Base-by-base conservation (phyloP, 345 rosid genomes). In the Abelmoschus esculentus region DNA sequence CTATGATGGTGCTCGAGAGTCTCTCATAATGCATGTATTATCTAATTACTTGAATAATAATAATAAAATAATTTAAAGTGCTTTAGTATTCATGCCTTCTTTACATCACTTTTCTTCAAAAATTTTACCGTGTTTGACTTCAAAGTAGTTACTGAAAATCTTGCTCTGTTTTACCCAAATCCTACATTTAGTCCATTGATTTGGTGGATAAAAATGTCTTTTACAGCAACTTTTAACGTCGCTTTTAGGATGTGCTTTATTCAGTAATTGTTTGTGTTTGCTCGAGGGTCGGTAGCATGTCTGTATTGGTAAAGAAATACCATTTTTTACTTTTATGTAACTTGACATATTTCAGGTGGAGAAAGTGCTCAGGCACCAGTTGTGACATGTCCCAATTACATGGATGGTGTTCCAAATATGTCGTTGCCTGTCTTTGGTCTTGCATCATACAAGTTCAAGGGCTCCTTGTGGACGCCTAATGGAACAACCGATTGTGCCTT, bases 401-500 rank as follows among this genome's bases (percentile, higher is more conserved):
- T 34, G 38, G 38, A 34, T 34, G 38, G 38, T 34, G 7, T 5
- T 34, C 38, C 38, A 5, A 34, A 34, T 7, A 34, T 34, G 38
- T 6, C 75, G 7, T 76, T 95, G 75, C 88, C 86, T 13, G 81
- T 83, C 22, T 86, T 86, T 67, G 96, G 92, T 67, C 92, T 95
- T n/a, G 96, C 96, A 31, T 86, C 96, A 28, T 90, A 90, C 75
- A 95, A 91, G 82, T 82, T 87, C 72, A 85, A 83, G 84, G 89
- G 89, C 18, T 85, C 96, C 52, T 79, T 91, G 73, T 90, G 99
- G 99, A 90, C 84, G 42, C 85, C 83, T 26, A 84, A 70, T 26
- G 85, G 82, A n/a, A 82, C 78, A 11, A 66, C 69, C n/a, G 96
- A 86, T n/a, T 65, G 71, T 50, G 84, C 70, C 69, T 76, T 86